phyloP scores from a whole-genome alignment of 768 basidiomycete genomes.

The Galerina sulciceps region DNA sequence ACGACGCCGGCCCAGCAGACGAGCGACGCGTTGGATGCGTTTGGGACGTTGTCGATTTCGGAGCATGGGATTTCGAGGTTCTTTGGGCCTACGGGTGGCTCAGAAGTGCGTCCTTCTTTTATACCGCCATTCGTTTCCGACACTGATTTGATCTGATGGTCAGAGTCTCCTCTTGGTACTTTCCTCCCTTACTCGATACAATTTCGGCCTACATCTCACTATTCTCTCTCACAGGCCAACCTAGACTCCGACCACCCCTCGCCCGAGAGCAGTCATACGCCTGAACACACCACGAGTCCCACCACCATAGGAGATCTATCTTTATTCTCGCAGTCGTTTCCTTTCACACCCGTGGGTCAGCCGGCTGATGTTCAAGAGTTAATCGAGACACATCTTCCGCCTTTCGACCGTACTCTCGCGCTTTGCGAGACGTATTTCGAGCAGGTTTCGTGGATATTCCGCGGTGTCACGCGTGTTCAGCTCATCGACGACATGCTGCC shows the following conservation, averaged over 20 bases:
- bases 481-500: conserved; percentile 68
- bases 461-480: conserved; percentile 64
- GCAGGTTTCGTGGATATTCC: conserved; percentile 64
- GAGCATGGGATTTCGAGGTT: conserved; percentile 65
- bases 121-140: conserved; percentile 1
- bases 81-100: conserved; percentile 70
- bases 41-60: conserved; percentile 64
- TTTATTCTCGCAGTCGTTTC: conserved; percentile 64
- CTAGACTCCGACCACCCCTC: conserved; percentile 24
- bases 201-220: conserved; percentile 26
- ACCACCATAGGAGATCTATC: conserved; percentile 32
- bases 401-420: conserved; percentile 52
- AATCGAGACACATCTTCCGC: conserved; percentile 57
- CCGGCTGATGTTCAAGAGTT: conserved; percentile 49
- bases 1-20: conserved; percentile 3
- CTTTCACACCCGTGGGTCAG: conserved; percentile 63
- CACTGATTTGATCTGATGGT: not conserved
- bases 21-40: conserved; percentile 55
- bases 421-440: conserved; percentile 70
- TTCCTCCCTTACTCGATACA: not conserved
- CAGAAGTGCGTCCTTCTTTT: conserved; percentile 53
- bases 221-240: conserved; percentile 28
- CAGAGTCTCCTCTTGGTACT: conserved; percentile 32
- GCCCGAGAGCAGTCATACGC: conserved; percentile 23
- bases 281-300: conserved; percentile 27